Base-by-base conservation (phyloP, 2,329 filamentous ascomycete species). In the Fusarium acutatum region DNA sequence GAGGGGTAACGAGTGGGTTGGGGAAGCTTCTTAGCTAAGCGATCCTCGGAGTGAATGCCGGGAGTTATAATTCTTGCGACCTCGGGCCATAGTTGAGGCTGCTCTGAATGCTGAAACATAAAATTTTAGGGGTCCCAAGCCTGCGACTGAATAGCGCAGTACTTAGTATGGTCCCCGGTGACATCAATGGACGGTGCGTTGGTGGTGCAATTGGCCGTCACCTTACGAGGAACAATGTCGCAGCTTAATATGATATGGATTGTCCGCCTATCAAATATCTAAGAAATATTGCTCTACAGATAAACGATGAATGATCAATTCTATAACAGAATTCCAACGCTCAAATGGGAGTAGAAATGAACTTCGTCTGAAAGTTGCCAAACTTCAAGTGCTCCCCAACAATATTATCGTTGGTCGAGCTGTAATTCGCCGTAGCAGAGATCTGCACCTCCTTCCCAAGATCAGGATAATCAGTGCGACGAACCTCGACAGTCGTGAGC, bases 1-100 rank as follows among this genome's bases (percentile, higher is more conserved):
- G 67, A 69, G 67, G 65, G 67, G 67, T 41, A 50, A 50, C 30
- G 34, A n/a, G 65, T 56, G 65, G 65, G 26, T 3, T 44, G 38
- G 37, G 26, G 7, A 6, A 17, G 20, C 17, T 10, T n/a, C 22
- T 49, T 37, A 58, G 22, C 5, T 62, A 22, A 61, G 57, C 24
- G 14, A 32, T 43, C 12, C 9, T 69, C 65, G 65, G 67, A 43
- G 40, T n/a, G 65, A 69, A 64, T 3, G 52, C 66, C 66, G 66
- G 47, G n/a, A 20, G 22, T 44, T 49, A 13, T 30, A 8, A 5
- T 44, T 57, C 28, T 22, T 5, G n/a, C 9, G 13, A 17, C n/a
- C 7, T 10, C 6, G 18, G 18, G 6, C 3, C 9, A 12, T 22
- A 8, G 9, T 52, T 17, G 7, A 22, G 9, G 13, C 2, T 6